Conservation (phyloP, 1,284 basidiomycete genomes). For the Omphalotus olearius region DNA sequence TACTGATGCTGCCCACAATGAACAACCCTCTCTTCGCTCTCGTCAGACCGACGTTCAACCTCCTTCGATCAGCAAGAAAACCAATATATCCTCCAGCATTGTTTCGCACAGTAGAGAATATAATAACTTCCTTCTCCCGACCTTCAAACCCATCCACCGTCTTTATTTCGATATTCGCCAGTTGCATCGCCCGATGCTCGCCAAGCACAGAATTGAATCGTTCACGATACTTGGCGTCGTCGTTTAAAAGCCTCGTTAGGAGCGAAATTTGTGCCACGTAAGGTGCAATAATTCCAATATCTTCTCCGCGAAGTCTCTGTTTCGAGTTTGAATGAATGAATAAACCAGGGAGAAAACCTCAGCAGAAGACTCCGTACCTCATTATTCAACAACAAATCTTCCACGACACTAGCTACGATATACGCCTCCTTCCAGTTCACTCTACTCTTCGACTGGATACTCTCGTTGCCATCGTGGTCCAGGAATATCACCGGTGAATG, state of each 20-base stretch:
- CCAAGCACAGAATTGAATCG: slow-evolving; percentile 62
- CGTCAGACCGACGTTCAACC: slow-evolving; percentile 88
- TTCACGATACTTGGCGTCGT: slow-evolving; percentile 41
- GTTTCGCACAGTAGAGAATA: slow-evolving; percentile 88
- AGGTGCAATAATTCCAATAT: slow-evolving; percentile 88
- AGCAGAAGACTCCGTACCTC: slow-evolving; percentile 43
- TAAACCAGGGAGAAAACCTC: not conserved
- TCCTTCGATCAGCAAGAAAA: slow-evolving; percentile 83
- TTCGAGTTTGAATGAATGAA: slow-evolving; percentile 7
- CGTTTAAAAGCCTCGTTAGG: slow-evolving; percentile 58
- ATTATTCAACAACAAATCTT: slow-evolving; percentile 74
- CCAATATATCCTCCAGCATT: slow-evolving; percentile 75
- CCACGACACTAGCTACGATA: slow-evolving; percentile 74
- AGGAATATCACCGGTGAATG: slow-evolving; percentile 70
- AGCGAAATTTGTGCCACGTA: slow-evolving; percentile 80
- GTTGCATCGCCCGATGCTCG: slow-evolving; percentile 56
- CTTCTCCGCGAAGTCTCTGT: slow-evolving; percentile 59
- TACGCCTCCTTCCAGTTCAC: slow-evolving; percentile 74
- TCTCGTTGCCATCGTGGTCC: slow-evolving; percentile 70
- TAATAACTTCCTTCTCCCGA: slow-evolving; percentile 86
- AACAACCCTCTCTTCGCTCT: slow-evolving; percentile 81
- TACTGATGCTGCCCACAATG: slow-evolving; percentile 74
- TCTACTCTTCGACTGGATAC: slow-evolving; percentile 59
- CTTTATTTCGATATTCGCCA: slow-evolving; percentile 72
- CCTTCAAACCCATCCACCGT: slow-evolving; percentile 95